Percentiles rank a stretch among this genome's conserved stretches.
These are phyloP conservation scores for Quercus phellos DNA, from an alignment of 331 rosid genomes.

Conservation along the genomic window DNA sequence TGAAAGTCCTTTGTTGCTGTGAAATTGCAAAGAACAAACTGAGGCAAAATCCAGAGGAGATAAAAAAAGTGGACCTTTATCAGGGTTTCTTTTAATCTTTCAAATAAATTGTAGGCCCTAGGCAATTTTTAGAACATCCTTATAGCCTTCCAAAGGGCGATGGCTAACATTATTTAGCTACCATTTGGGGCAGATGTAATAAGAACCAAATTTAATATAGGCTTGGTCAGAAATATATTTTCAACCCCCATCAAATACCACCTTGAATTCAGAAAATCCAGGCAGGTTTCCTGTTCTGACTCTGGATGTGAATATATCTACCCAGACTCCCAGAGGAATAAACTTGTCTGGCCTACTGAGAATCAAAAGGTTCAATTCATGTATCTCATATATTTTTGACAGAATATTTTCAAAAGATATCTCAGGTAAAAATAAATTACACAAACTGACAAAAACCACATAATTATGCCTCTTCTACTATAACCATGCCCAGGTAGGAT, in stretches of 20 bases:
- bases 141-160: not conserved
- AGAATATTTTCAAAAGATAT: too few relatives aligned
- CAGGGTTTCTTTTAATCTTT: not conserved
- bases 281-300: not conserved
- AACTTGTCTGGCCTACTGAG: too few relatives aligned
- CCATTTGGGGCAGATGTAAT: not conserved
- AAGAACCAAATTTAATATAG: not conserved
- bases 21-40: not conserved
- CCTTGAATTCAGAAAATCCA: not conserved
- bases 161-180: not conserved
- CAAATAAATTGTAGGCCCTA: not conserved
- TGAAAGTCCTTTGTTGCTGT: conserved; percentile 74
- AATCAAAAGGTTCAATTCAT: too few relatives aligned
- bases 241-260: not conserved
- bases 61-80: not conserved
- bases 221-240: not conserved
- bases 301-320: not conserved
- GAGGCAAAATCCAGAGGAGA: not conserved
- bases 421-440: too few relatives aligned
- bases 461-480: too few relatives aligned
- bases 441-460: too few relatives aligned
- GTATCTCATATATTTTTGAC: too few relatives aligned
- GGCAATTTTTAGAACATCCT: not conserved
- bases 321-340: too few relatives aligned
- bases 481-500: too few relatives aligned